Base-by-base conservation (phyloP, 345 rosid genomes). In the Camelina hispida region DNA sequence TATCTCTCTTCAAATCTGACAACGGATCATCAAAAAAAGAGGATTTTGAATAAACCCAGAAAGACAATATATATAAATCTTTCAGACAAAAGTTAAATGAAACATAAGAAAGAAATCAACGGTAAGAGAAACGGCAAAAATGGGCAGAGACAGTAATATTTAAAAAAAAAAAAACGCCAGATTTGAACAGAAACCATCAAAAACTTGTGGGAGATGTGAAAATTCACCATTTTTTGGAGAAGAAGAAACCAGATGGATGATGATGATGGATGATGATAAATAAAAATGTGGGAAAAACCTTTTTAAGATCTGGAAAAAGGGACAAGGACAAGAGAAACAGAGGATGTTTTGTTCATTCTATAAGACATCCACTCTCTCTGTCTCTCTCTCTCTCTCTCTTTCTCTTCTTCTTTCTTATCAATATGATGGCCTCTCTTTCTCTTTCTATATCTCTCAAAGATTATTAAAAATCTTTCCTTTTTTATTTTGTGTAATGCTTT, bases 241-340 rank as follows among this genome's bases (percentile, higher is more conserved):
- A 72, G 80, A 83, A 74, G 82, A 84, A 85, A 87, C 89, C 22
- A 20, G 22, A 20, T 20, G 83, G 89, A 82, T 73, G 82, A 10
- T 75, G 88, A 82, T 73, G 82, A 10, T 75, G 81, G 81, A 85
- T 82, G 30, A 28, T 28, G 30, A 28, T 28, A 28, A 28, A 28
- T 28, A 28, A 44, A 85, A 85, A 74, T 80, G 82, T 42, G 79
- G 43, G 82, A 71, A 79, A 77, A 79, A 82, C 42, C 79, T 87
- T 28, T 28, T 28, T 76, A 93, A 91, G 98, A 93, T 93, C 97
- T 87, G 83, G 83, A 73, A 67, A 82, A 82, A 76, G 79, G 76
- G 74, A 83, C 78, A 79, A 85, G 67, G 62, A 77, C 72, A 71
- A 82, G 77, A 83, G 79, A 85, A 85, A 84, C 81, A 87, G 83